Conservation (phyloP, 345 rosid genomes). For the Eucalyptus pumila region DNA sequence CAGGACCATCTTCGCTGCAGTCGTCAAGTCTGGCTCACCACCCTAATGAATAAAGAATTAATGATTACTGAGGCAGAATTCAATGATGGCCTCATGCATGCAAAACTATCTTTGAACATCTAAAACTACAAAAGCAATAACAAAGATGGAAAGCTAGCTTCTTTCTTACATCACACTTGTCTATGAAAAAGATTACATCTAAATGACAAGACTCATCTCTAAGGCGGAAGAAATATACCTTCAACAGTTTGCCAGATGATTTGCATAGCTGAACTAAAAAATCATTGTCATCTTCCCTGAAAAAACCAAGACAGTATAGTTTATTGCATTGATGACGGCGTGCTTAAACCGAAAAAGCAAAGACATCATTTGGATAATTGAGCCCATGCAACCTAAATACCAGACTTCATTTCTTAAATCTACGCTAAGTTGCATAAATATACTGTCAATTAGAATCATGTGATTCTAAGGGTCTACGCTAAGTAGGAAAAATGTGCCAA, state of each 20-base stretch:
- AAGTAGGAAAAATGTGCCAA: not conserved
- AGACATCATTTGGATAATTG: not conserved
- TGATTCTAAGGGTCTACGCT: not conserved
- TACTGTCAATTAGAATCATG: not conserved
- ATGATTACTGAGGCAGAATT: not conserved
- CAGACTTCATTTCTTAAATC: not conserved
- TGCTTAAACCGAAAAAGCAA: not conserved
- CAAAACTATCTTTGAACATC: not conserved
- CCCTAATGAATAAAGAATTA: constrained; percentile 29
- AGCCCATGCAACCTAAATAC: not conserved
- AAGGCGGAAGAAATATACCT: constrained; percentile 24
- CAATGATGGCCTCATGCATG: not conserved
- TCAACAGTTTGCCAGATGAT: constrained; percentile 69
- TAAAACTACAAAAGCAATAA: not conserved
- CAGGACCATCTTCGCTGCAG: constrained; percentile 89
- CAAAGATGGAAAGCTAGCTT: not conserved
- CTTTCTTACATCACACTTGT: not conserved
- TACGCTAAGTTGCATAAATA: not conserved
- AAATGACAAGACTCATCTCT: not conserved
- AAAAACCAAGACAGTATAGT: not conserved
- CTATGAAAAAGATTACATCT: not conserved
- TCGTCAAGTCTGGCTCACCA: constrained; percentile 79
- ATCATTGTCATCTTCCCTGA: constrained; percentile 80
- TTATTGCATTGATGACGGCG: not conserved
- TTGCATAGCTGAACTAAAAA: constrained; percentile 78